Evolutionary conservation across 2,329 filamentous ascomycete genomes (phyloP).

Genomic region (Pseudocercospora vitis): DNA sequence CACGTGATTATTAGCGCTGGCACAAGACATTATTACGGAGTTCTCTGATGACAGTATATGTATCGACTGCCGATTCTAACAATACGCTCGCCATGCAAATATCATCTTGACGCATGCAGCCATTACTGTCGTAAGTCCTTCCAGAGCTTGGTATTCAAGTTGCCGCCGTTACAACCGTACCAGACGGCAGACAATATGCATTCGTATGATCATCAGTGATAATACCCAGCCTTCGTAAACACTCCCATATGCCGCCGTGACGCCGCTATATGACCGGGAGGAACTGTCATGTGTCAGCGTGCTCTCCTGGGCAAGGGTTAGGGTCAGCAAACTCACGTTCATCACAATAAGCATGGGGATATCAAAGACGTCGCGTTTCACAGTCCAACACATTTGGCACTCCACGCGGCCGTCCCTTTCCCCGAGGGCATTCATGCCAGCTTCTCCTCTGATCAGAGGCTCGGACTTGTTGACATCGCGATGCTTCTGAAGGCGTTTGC

Average conservation of each 20-base stretch:
- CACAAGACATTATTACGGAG: slow-evolving; percentile 1
- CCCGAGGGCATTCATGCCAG: slow-evolving; percentile 76
- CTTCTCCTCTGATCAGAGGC: slow-evolving; percentile 57
- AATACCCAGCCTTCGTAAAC: slow-evolving; percentile 4
- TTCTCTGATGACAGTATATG: slow-evolving; percentile 4
- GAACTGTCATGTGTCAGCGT: slow-evolving; percentile 23
- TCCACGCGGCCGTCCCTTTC: slow-evolving; percentile 86
- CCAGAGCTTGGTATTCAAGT: background rate
- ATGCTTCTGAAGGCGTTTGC: slow-evolving; percentile 32
- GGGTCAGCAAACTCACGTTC: slow-evolving; percentile 68
- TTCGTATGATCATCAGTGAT: slow-evolving; percentile 6
- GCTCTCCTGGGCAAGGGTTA: background rate
- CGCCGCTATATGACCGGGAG: slow-evolving; percentile 25
- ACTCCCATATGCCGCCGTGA: background rate
- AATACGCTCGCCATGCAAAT: slow-evolving; percentile 1
- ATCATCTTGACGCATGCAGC: slow-evolving; percentile 1
- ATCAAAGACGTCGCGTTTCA: slow-evolving; percentile 95
- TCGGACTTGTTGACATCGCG: slow-evolving; percentile 29
- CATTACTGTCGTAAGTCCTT: slow-evolving; percentile 3
- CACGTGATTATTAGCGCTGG: background rate
- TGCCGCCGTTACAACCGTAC: slow-evolving; percentile 11
- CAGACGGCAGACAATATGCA: slow-evolving; percentile 19
- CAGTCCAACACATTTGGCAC: slow-evolving; percentile 95
- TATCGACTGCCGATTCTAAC: slow-evolving; percentile 4
- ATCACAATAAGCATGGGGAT: slow-evolving; percentile 98